A percentile compares a stretch with the other conserved stretches of the same genome.
These are phyloP conservation scores for Lactarius hengduanensis DNA, from an alignment of 768 basidiomycete species.

Conservation along the genomic window DNA sequence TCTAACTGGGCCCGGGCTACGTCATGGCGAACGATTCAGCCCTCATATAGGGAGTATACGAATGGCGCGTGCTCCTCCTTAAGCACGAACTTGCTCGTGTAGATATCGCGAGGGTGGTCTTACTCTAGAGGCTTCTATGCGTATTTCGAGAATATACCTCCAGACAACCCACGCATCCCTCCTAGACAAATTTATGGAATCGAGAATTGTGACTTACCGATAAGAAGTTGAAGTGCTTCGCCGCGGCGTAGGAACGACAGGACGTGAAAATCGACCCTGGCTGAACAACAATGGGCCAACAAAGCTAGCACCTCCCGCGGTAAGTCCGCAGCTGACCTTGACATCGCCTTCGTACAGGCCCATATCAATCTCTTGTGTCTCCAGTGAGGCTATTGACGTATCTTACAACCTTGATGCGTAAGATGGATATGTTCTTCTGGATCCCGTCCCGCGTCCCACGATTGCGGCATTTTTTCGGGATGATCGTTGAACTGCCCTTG, in stretches of 20 bases:
- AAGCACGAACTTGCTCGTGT: background rate
- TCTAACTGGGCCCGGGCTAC: background rate
- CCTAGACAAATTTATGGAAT: background rate
- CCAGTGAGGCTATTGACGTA: too few relatives aligned
- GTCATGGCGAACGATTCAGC: background rate
- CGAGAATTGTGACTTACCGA: background rate
- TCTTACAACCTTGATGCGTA: too few relatives aligned
- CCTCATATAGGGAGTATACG: background rate
- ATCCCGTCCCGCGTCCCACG: too few relatives aligned
- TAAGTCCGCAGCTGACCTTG: too few relatives aligned
- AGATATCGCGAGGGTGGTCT: background rate
- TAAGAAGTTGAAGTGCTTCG: background rate
- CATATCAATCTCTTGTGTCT: too few relatives aligned
- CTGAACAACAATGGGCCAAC: too few relatives aligned
- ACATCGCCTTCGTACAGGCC: too few relatives aligned
- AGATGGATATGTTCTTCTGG: too few relatives aligned
- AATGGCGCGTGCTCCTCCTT: background rate
- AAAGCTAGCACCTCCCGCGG: too few relatives aligned
- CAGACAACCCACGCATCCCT: background rate
- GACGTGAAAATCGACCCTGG: background rate
- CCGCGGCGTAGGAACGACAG: background rate
- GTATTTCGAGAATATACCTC: background rate
- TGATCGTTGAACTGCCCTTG: too few relatives aligned
- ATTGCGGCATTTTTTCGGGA: too few relatives aligned
- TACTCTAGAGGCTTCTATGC: constrained; percentile 3